Evolutionary conservation across 1,139 yeast species (phyloP), one percentile per base, ranked within the genome.

Genomic region (Meyerozyma athensensis): DNA sequence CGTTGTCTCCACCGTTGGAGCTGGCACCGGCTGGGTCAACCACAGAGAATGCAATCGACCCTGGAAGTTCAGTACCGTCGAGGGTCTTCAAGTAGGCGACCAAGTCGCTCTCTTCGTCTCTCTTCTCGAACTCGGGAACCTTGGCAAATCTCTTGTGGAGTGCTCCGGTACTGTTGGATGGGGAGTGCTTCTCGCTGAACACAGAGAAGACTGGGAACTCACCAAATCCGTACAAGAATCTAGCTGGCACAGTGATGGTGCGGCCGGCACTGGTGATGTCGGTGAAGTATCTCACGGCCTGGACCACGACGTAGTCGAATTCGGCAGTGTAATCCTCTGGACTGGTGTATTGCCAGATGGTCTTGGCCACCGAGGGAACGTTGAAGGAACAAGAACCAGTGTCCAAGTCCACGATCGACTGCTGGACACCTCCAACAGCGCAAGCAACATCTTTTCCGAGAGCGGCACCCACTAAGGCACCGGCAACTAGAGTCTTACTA

Each of bases 111-210:
- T 35, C 33, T 20, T 41, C 46, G 34, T 40, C 49, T 42, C 46
- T 45, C 42, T 40, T 42, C 33, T 36, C 36, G 30, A 39, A 24
- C 9, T 10, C 10, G 12, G 20, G 20, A 18, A 17, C 43, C 40
- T 48, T 43, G 40, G 55, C 42, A 38, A 62, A 64, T 65, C 74
- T 65, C 56, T 58, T 68, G 58, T 68, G 64, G 53, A 66, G 53
- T 34, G 69, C 68, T 46, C 63, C 62, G 17, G 50, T 42, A 16
- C 48, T 46, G 47, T 47, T 47, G 22, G 47, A 35, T 7, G 37
- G 36, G 8, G 50, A 45, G 13, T 41, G 26, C 39, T 37, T 18
- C 19, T 37, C 38, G 12, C 23, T 28, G 37, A 36, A 41, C 14
- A 46, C 36, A 16, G 38, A 41, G 43, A 26, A 43, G 20, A 43